Conservation (phyloP, 768 basidiomycete genomes). For the Candolleomyces aberdarensis region DNA sequence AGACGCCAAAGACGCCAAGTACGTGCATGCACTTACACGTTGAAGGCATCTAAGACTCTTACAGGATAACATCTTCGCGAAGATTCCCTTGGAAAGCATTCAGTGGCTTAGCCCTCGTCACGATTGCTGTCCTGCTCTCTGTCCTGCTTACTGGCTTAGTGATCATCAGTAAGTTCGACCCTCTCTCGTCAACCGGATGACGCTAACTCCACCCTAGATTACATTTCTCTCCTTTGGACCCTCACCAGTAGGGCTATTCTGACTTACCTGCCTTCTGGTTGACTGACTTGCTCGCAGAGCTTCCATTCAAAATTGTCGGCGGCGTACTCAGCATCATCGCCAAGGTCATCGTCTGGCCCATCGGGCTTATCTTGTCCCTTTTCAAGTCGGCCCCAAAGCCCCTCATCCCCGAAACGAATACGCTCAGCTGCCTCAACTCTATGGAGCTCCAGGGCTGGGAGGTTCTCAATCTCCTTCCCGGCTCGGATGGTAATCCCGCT, state of each 20-base stretch:
- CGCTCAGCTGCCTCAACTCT: background rate
- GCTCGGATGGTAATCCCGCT: background rate
- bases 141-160: background rate
- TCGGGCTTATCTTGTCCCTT: background rate
- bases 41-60: background rate
- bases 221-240: background rate
- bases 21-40: background rate
- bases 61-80: background rate
- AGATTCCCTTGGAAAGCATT: constrained; percentile 1
- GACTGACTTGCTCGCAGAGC: background rate
- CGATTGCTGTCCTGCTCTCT: background rate
- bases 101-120: background rate
- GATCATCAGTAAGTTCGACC: background rate
- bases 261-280: background rate
- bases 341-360: background rate
- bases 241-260: background rate
- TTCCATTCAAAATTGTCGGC: background rate
- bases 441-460: constrained; percentile 1
- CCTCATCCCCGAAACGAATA: background rate
- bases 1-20: background rate
- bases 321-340: background rate
- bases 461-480: background rate
- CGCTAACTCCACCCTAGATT: background rate
- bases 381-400: background rate
- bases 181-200: background rate